These are phyloP conservation scores for Spiraea crenata DNA, from an alignment of 331 rosid species.

Conservation along the genomic window DNA sequence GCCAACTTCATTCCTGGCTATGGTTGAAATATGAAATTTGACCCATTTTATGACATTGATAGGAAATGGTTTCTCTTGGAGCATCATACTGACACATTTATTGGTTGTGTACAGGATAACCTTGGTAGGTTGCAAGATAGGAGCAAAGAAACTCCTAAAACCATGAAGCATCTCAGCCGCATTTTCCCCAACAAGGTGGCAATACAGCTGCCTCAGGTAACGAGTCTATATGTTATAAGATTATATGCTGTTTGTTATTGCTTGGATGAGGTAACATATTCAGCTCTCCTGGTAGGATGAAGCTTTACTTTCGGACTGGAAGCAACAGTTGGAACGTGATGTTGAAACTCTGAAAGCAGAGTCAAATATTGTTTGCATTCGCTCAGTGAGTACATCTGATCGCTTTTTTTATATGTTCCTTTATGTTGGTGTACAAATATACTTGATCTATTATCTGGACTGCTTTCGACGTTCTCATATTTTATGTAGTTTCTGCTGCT, in stretches of 20 bases:
- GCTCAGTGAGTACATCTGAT: slow-evolving; percentile 50
- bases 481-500: background rate
- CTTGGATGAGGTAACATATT: slow-evolving; percentile 3
- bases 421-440: background rate
- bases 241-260: slow-evolving; percentile 19
- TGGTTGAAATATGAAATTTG: slow-evolving; percentile 1
- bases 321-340: slow-evolving; percentile 79
- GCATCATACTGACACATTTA: background rate
- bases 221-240: slow-evolving; percentile 3
- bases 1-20: background rate
- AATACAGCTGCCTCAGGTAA: slow-evolving; percentile 88
- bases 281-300: slow-evolving; percentile 60
- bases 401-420: background rate
- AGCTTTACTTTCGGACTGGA: slow-evolving; percentile 75
- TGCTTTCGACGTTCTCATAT: background rate
- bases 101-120: slow-evolving; percentile 61
- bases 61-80: background rate
- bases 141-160: slow-evolving; percentile 86
- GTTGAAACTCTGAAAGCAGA: slow-evolving; percentile 79
- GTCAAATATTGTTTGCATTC: slow-evolving; percentile 66
- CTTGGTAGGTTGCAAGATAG: slow-evolving; percentile 79
- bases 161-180: slow-evolving; percentile 73
- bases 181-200: slow-evolving; percentile 89
- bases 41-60: too few relatives aligned
- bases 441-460: background rate